Conservation (phyloP, 176 grass and related monocot species). For the Sorghum bicolor region DNA sequence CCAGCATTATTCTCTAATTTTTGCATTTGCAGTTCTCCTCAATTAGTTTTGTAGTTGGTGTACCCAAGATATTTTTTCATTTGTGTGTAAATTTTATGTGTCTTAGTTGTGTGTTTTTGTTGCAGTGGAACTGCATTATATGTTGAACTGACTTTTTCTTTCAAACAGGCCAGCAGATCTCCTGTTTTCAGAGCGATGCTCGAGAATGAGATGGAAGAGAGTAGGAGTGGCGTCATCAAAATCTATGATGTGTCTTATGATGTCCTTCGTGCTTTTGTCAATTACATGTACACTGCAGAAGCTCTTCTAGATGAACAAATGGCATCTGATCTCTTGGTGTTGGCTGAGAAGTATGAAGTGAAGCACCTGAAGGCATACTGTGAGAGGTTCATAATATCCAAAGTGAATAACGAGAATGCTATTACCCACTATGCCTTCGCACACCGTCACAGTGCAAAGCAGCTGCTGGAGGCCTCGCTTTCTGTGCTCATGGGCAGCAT, state of each 20-base stretch:
- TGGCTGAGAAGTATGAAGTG: constrained; percentile 93
- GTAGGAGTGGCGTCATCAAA: constrained; percentile 84
- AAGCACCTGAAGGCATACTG: constrained; percentile 82
- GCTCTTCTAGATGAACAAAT: constrained; percentile 71
- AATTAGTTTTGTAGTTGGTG: not conserved
- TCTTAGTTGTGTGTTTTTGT: not conserved
- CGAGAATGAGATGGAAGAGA: constrained; percentile 96
- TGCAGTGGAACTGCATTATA: not conserved
- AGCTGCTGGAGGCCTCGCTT: constrained; percentile 72
- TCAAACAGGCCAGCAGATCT: constrained; percentile 72
- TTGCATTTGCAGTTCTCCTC: not conserved
- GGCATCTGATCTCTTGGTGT: constrained; percentile 72
- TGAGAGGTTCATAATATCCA: constrained; percentile 86
- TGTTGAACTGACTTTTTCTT: not conserved
- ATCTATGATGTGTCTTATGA: constrained; percentile 75
- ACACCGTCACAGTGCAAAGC: constrained; percentile 71
- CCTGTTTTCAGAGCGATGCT: constrained; percentile 97
- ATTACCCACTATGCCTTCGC: constrained; percentile 72
- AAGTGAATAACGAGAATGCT: constrained; percentile 80
- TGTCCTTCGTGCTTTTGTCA: constrained; percentile 69
- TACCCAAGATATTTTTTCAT: not conserved
- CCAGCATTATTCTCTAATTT: not conserved
- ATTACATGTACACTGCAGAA: constrained; percentile 83
- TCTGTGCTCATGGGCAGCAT: constrained; percentile 73
- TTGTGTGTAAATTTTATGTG: not conserved